Evolutionary conservation across 2,329 filamentous ascomycete species (phyloP), one percentile per base, ranked within the genome.

Genomic region (Hymenotorrendiella dingleyae): DNA sequence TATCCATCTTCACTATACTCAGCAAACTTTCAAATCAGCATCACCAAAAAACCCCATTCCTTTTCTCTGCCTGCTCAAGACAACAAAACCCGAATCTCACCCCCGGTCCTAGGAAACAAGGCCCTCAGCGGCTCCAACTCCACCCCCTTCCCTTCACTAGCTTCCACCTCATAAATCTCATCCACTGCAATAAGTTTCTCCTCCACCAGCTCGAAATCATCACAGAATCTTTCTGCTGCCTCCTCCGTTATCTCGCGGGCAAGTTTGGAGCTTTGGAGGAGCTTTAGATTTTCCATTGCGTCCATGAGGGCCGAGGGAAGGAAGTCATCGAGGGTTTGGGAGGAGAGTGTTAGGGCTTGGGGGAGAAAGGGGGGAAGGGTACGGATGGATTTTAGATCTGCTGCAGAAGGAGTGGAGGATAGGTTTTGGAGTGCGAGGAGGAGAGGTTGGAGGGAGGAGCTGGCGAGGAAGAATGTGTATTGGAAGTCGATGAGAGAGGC

Each of bases 241-340:
- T 85, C 78, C 55, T 94, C 86, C 0, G 87, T 93, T 36, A 95
- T 77, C 35, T 81, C 72, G 36, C 86, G 78, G 11, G 84, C 83
- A 44, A 94, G 67, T 9, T 72, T 73, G 1, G 84, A 77, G 56
- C 86, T 85, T 48, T 84, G 80, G 1, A 98, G 67, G 30, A 78
- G 71, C 50, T 82, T 83, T 20, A 97, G 64, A 47, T 88, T 86
- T 38, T 93, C 85, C 54, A 86, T 80, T 3, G 90, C 90, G 61
- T 98, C 93, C 72, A 96, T 91, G 22, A 95, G 73, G 3, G 91
- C 93, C 1, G 88, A 94, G 0, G 93, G 90, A 19, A 98, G 70
- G 66, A 97, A 98, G 47, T 88, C 82, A 58, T 98, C 93, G 6
- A 98, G 71, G 29, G 74, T 76, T 55, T 90, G 86, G 55, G 86